Conservation (phyloP, 208 protist species). For the Wallacemonas rigidus region DNA sequence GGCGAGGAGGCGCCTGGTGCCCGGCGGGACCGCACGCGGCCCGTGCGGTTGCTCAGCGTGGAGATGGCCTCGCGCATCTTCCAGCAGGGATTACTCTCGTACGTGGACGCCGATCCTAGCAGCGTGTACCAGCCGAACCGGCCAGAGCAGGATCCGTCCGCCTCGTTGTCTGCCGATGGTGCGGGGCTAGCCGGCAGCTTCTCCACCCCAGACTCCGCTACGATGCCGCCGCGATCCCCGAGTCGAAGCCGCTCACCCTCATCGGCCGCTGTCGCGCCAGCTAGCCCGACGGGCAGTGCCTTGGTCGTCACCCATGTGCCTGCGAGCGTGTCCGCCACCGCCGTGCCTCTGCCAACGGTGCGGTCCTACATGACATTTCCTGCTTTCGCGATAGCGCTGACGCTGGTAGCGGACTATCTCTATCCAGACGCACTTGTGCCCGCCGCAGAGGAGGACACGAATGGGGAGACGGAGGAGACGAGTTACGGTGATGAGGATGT, state of each 20-base stretch:
- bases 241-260: background rate
- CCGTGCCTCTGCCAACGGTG: constrained; percentile 30
- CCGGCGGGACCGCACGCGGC: background rate
- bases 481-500: background rate
- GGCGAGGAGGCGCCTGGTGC: background rate
- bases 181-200: no score
- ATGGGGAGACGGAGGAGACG: background rate
- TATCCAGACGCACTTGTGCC: constrained; percentile 32
- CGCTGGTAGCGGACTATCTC: constrained; percentile 60
- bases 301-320: no score
- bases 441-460: background rate
- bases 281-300: no score
- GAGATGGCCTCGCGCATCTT: constrained; percentile 65
- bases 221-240: background rate
- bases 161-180: no score
- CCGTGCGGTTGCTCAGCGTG: constrained; percentile 44
- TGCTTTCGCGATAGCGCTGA: constrained; percentile 64
- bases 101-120: constrained; percentile 7
- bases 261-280: no score
- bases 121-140: background rate
- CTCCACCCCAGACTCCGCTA: background rate
- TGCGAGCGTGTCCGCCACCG: background rate
- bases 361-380: constrained; percentile 65
- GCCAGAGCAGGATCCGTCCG: no score
- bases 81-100: constrained; percentile 37